Evolutionary conservation across 2,329 filamentous ascomycete genomes (phyloP), one percentile per base, ranked within the genome.

Genomic region (Shiraia sp.): DNA sequence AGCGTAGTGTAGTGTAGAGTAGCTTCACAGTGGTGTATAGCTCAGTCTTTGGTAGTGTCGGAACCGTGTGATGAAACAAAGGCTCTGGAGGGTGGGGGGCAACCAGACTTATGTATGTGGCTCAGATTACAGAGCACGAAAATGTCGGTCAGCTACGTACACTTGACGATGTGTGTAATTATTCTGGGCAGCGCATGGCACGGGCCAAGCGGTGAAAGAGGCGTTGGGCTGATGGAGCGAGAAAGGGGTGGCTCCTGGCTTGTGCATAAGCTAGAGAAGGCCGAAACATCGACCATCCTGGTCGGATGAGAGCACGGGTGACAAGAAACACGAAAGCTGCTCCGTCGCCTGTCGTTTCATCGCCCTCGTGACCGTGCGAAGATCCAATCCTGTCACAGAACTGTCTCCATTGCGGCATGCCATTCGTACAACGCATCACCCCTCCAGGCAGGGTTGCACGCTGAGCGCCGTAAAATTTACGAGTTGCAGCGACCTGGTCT

Each of bases 71-170:
- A 63, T 69, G 65, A 65, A 68, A 66, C 63, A 45, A 59, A 57
- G 46, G 35, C 38, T 42, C 46, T 44, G 42, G 47, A 46, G 41
- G 43, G 58, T 53, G 63, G 63, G 65, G 59, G 55, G 40, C 45
- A 55, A 57, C 40, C 38, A 63, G 68, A 69, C 69, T 70, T 70
- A 70, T 70, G 67, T 63, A 57, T 62, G 55, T 58, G 56, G 19
- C 56, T 57, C 56, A 65, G 58, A 64, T 66, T 63, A 53, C 56
- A 64, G 54, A 59, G 42, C 36, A 59, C 49, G 53, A 67, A 62
- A 65, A 60, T 63, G 62, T 69, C 65, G 65, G 65, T 68, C 65
- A 69, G 62, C 57, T 68, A 66, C 61, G 59, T 65, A 59, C 56
- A 55, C 57, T 65, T 65, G 65, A 69, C 57, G 59, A 68, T 65